phyloP scores from a whole-genome alignment of 371 early-diverging fungal species.

The Lichtheimia ramosa region DNA sequence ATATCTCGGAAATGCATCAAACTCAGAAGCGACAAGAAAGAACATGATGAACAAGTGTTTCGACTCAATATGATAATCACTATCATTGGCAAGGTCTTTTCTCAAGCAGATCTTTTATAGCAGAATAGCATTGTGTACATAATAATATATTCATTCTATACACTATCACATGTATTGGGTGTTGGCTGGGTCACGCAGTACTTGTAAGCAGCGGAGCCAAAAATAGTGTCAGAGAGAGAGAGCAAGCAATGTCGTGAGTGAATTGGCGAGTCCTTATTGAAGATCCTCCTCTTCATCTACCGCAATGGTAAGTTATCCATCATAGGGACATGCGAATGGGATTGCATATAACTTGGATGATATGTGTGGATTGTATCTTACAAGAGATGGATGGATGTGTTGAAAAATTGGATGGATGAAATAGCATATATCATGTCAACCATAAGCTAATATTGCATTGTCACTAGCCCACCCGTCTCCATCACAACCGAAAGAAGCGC shows the following conservation, averaged over 20 bases:
- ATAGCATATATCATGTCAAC: neutral
- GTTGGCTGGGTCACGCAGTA: too few relatives aligned
- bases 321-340: neutral
- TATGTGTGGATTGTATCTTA: neutral
- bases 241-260: too few relatives aligned
- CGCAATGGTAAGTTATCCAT: slow-evolving; percentile 25
- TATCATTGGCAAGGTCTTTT: slow-evolving; percentile 35
- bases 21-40: slow-evolving; percentile 14
- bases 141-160: too few relatives aligned
- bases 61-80: slow-evolving; percentile 41
- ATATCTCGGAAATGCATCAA: slow-evolving; percentile 36
- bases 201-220: too few relatives aligned
- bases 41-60: slow-evolving; percentile 9
- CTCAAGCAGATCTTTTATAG: slow-evolving; percentile 37
- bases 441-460: neutral
- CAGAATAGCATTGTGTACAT: neutral
- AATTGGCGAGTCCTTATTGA: too few relatives aligned
- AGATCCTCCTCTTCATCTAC: slow-evolving; percentile 18
- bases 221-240: too few relatives aligned
- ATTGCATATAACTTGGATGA: neutral
- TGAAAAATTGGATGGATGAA: slow-evolving; percentile 19
- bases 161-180: too few relatives aligned
- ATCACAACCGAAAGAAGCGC: slow-evolving; percentile 87
- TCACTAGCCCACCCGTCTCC: slow-evolving; percentile 81
- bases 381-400: slow-evolving; percentile 1